Conservation (phyloP, 106 monocot species). For the Cymbidium sinense region DNA sequence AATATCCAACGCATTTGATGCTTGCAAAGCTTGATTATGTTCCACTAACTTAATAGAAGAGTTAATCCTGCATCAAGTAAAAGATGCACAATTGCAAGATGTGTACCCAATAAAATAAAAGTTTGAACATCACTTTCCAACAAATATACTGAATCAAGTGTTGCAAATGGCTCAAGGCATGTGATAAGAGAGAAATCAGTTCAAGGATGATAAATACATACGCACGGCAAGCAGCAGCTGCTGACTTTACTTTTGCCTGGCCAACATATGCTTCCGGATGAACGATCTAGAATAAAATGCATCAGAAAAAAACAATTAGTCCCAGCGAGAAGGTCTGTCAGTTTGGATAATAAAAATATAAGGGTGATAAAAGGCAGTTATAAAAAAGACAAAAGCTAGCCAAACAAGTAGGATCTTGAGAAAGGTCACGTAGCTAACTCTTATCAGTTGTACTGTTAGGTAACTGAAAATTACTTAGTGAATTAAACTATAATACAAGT, state of each 20-base stretch:
- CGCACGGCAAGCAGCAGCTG: conserved; percentile 82
- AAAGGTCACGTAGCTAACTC: neutral
- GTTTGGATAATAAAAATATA: neutral
- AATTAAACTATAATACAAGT: no score
- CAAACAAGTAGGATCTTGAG: neutral
- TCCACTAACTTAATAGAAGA: conserved; percentile 78
- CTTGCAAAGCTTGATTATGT: conserved; percentile 61
- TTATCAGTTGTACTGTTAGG: neutral
- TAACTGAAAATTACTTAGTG: neutral
- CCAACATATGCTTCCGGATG: conserved; percentile 86
- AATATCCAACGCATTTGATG: conserved; percentile 80
- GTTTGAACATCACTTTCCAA: neutral
- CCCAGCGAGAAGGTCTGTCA: neutral
- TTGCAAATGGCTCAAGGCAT: neutral
- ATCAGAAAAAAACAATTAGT: neutral
- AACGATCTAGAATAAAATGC: conserved; percentile 48
- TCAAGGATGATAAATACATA: conserved; percentile 32
- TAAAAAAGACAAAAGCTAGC: neutral
- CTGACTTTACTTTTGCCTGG: conserved; percentile 81
- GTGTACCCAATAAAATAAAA: neutral
- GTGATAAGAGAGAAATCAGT: neutral
- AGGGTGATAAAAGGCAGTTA: neutral
- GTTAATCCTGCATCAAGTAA: conserved; percentile 66
- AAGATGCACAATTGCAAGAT: conserved; percentile 6
- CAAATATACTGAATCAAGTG: neutral